phyloP scores from a whole-genome alignment of 306 rosid species.

The Trifolium dubium region DNA sequence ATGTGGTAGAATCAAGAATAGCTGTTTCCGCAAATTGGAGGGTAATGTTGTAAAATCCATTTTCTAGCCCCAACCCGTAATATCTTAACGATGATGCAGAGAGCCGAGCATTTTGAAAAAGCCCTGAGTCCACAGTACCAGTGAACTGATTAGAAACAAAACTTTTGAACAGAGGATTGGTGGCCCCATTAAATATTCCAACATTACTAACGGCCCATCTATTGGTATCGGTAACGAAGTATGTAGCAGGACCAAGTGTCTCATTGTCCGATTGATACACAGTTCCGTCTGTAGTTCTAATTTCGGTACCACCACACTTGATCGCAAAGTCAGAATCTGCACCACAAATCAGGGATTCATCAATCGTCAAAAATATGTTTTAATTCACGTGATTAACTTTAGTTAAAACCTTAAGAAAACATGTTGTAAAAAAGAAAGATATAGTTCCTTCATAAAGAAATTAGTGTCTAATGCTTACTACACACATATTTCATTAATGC shows the following conservation, averaged over 20 bases:
- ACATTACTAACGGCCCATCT: constrained; percentile 83
- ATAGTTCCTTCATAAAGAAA: too few relatives aligned
- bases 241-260: constrained; percentile 72
- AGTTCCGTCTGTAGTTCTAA: constrained; percentile 45
- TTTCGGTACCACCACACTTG: constrained; percentile 69
- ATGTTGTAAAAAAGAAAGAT: too few relatives aligned
- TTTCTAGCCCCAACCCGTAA: constrained; percentile 74
- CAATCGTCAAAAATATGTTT: not conserved
- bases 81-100: constrained; percentile 86
- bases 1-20: constrained; percentile 45
- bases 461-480: too few relatives aligned
- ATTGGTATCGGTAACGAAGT: constrained; percentile 55
- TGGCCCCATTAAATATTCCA: constrained; percentile 54
- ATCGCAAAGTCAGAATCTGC: constrained; percentile 70
- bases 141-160: constrained; percentile 50
- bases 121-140: constrained; percentile 52
- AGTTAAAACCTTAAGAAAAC: not conserved
- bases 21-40: constrained; percentile 71
- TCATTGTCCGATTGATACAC: constrained; percentile 57
- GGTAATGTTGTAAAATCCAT: constrained; percentile 66
- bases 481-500: too few relatives aligned
- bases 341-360: constrained; percentile 14
- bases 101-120: constrained; percentile 70
- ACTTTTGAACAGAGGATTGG: constrained; percentile 35
- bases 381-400: not conserved